Evolutionary conservation across 306 rosid species (phyloP).

Genomic region (Acmispon strigosus): DNA sequence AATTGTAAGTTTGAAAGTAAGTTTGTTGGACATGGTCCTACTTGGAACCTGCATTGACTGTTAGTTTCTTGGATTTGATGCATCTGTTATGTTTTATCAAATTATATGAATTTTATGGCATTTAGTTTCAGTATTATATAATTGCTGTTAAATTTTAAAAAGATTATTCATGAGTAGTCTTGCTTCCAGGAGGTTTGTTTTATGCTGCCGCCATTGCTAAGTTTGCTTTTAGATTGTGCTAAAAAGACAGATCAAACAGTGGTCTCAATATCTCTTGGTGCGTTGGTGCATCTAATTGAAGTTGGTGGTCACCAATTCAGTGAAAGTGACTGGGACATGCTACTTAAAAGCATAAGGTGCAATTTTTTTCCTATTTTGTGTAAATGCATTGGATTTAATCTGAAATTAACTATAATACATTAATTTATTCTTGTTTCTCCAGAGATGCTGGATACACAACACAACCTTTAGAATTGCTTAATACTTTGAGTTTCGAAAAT

Average conservation of each 20-base stretch:
- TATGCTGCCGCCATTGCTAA: constrained; percentile 87
- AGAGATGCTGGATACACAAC: constrained; percentile 96
- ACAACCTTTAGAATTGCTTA: constrained; percentile 92
- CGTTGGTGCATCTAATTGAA: constrained; percentile 92
- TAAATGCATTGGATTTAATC: constrained; percentile 8
- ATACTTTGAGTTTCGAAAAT: constrained; percentile 69
- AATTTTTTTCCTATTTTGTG: constrained; percentile 1
- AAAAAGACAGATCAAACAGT: constrained; percentile 96
- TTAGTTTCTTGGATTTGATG: constrained; percentile 18
- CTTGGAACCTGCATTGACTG: neutral
- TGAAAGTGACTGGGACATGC: constrained; percentile 87
- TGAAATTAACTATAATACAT: constrained; percentile 1
- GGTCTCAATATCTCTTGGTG: constrained; percentile 96
- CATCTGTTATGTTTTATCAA: constrained; percentile 1
- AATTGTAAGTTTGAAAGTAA: neutral
- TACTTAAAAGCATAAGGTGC: constrained; percentile 90
- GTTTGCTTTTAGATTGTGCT: constrained; percentile 96
- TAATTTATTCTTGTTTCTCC: constrained; percentile 24
- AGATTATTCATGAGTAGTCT: constrained; percentile 1
- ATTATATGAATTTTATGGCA: neutral
- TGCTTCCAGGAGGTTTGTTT: constrained; percentile 92
- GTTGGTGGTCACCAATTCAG: constrained; percentile 99
- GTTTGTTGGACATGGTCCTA: neutral
- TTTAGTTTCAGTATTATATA: neutral
- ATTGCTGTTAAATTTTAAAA: neutral